A percentile compares a stretch with the other conserved stretches of the same genome.
Evolutionary conservation across 768 basidiomycete genomes (phyloP).

Genomic region (Tulasnella calospora): DNA sequence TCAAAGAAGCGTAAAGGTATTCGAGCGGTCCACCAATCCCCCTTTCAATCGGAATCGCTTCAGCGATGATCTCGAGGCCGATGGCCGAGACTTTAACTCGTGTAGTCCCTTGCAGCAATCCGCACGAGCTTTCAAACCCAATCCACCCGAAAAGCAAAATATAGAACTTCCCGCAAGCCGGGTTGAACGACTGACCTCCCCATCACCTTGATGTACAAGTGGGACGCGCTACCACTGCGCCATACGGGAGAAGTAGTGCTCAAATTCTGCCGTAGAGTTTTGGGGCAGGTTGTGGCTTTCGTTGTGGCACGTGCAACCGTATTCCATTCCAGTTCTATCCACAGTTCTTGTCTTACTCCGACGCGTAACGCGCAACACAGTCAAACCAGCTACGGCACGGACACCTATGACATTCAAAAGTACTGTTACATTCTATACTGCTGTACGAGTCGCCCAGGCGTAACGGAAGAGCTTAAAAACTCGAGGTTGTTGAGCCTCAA

Average conservation of each 20-base stretch:
- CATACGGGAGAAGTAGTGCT: constrained; percentile 13
- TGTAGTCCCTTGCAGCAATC: too few species aligned
- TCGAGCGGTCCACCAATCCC: too few species aligned
- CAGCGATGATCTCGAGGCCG: too few species aligned
- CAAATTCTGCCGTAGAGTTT: not conserved
- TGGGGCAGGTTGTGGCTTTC: not conserved
- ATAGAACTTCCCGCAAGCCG: constrained; percentile 14
- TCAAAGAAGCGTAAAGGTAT: too few species aligned
- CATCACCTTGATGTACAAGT: constrained; percentile 12
- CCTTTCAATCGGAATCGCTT: too few species aligned
- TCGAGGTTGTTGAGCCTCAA: not conserved
- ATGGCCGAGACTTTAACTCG: too few species aligned
- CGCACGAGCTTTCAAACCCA: too few species aligned
- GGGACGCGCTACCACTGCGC: constrained; percentile 25
- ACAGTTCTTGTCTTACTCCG: too few species aligned
- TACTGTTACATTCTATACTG: not conserved
- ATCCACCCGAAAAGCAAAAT: not conserved
- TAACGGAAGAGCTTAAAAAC: not conserved
- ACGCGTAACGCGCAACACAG: too few species aligned
- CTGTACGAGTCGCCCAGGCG: not conserved
- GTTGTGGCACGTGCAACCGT: too few species aligned
- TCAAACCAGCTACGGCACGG: too few species aligned
- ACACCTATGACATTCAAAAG: not conserved
- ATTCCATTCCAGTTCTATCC: too few species aligned
- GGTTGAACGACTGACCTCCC: constrained; percentile 22